phyloP scores from a whole-genome alignment of 2,329 filamentous ascomycete genomes.

The Claviceps citrina region DNA sequence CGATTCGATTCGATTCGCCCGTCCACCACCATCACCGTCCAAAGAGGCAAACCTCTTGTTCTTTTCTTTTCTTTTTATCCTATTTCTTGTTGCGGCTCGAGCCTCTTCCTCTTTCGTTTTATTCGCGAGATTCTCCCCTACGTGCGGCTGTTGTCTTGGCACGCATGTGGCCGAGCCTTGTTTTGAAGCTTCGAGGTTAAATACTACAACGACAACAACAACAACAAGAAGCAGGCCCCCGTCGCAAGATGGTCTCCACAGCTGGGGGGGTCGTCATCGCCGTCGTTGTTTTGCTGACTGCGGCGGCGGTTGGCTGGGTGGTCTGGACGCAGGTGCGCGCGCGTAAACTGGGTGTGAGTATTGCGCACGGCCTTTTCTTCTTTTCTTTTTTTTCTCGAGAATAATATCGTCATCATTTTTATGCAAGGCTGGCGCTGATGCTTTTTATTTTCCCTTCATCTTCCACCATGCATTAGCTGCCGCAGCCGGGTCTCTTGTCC shows the following conservation, averaged over 20 bases:
- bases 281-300: constrained; percentile 45
- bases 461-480: constrained; percentile 36
- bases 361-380: too few species aligned
- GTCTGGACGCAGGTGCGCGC: constrained; percentile 59
- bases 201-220: too few species aligned
- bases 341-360: constrained; percentile 51
- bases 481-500: constrained; percentile 49
- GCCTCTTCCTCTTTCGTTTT: too few species aligned
- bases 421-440: neutral
- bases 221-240: neutral
- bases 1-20: too few species aligned
- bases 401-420: neutral
- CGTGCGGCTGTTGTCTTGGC: too few species aligned
- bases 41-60: too few species aligned
- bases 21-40: too few species aligned
- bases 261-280: constrained; percentile 59
- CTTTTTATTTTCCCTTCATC: neutral
- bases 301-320: constrained; percentile 48
- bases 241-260: constrained; percentile 35
- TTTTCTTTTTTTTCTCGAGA: neutral
- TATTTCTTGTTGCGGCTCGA: too few species aligned
- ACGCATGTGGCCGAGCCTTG: too few species aligned
- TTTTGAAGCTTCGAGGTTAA: too few species aligned
- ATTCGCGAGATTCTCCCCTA: too few species aligned
- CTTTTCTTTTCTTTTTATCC: too few species aligned